Base-by-base conservation (phyloP, 2,329 filamentous ascomycete genomes). In the Hypoxylon sp. region DNA sequence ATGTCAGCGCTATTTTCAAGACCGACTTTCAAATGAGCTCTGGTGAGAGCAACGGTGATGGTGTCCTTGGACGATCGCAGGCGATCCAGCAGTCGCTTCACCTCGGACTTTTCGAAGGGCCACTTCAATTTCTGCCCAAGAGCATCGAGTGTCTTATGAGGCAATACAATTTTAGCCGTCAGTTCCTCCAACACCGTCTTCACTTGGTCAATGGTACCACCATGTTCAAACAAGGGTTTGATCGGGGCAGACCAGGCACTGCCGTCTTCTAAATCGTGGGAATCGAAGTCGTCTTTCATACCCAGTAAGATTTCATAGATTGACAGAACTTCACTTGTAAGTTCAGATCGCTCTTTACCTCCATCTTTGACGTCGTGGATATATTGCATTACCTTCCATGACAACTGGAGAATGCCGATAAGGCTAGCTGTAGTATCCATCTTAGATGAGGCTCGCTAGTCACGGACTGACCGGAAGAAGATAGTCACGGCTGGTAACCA, bases 281-380 rank as follows among this genome's bases (percentile, higher is more conserved):
- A 57, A 48, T 57, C 53, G 11, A 57, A 57, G n/a, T 57, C 52
- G 14, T 56, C 38, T 45, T 56, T 56, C 38, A 56, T 56, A 13
- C 52, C 52, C 23, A 56, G 30, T 45, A 46, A 17, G 19, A 56
- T 56, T 32, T 56, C 38, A 32, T 56, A 56, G 19, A 56, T 25
- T 1, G 52, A 56, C n/a, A 56, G n/a, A 21, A 56, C 52, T 32
- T 56, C 52, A 9, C 34, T 43, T 14, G 52, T 56, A 46, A 56
- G 36, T 10, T 56, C 52, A 14, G 52, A 56, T 32, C 41, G 28
- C n/a, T 57, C 53, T 48, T 57, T 57, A n/a, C 48, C 48, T 17
- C 48, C 48, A 7, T 50, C 48, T 19, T 50, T 50, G 25, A 50
- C 48, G 14, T 50, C 10, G 14, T 50, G 48, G 25, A 50, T 50